Conservation (phyloP, 1,284 basidiomycete species). For the Papiliotrema nemorosa region DNA sequence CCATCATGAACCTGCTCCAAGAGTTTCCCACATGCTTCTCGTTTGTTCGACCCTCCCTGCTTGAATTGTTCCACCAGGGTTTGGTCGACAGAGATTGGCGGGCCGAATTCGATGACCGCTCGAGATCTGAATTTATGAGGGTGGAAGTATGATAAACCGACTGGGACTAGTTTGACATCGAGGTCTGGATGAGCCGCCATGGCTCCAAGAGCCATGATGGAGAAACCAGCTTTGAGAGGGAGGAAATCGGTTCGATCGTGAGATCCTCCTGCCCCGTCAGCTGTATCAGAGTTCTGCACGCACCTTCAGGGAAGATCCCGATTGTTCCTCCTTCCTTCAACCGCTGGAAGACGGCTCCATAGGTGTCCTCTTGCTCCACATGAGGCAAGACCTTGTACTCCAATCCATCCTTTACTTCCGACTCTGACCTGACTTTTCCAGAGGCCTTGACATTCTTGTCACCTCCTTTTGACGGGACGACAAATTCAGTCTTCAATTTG, state of each 20-base stretch:
- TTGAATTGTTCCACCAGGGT: conserved; percentile 88
- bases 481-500: conserved; percentile 82
- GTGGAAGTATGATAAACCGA: conserved; percentile 93
- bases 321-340: conserved; percentile 85
- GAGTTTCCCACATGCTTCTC: conserved; percentile 84
- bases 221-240: conserved; percentile 92
- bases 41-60: conserved; percentile 80
- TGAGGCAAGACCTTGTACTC: conserved; percentile 75
- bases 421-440: conserved; percentile 64
- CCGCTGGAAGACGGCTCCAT: conserved; percentile 85
- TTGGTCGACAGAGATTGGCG: conserved; percentile 79
- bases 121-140: conserved; percentile 90
- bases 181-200: conserved; percentile 87
- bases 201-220: conserved; percentile 95
- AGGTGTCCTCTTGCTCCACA: conserved; percentile 93
- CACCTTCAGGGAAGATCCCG: conserved; percentile 95
- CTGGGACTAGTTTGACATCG: conserved; percentile 88
- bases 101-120: conserved; percentile 95
- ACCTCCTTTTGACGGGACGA: conserved; percentile 47
- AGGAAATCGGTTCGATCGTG: conserved; percentile 93
- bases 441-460: conserved; percentile 68
- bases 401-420: conserved; percentile 56
- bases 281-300: conserved; percentile 10
- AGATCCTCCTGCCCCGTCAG: conserved; percentile 66
- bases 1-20: conserved; percentile 91